These are phyloP conservation scores for Xylaria castorea DNA, from an alignment of 495 filamentous ascomycete species.

Conservation along the genomic window DNA sequence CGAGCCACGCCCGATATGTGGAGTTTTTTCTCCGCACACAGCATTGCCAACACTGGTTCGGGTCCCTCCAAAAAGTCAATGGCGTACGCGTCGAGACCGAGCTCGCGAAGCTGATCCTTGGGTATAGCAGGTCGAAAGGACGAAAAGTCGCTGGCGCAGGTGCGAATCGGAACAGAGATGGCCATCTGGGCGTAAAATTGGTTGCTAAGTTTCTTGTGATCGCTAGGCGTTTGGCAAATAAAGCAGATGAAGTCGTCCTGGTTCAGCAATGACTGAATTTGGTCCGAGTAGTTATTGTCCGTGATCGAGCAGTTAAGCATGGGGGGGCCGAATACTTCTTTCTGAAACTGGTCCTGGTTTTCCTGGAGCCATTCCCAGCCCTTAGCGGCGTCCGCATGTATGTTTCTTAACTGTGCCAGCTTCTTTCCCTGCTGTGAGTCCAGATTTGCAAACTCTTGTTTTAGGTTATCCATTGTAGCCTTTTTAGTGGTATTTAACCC, in stretches of 20 bases:
- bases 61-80: slow-evolving; percentile 80
- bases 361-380: slow-evolving; percentile 83
- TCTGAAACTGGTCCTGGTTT: slow-evolving; percentile 74
- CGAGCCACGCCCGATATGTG: slow-evolving; percentile 70
- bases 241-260: slow-evolving; percentile 71
- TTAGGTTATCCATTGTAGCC: slow-evolving; percentile 36
- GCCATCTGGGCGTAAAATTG: slow-evolving; percentile 60
- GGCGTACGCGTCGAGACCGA: slow-evolving; percentile 82
- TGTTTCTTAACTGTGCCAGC: slow-evolving; percentile 62
- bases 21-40: slow-evolving; percentile 72
- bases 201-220: slow-evolving; percentile 73
- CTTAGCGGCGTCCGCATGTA: slow-evolving; percentile 65
- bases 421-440: slow-evolving; percentile 81
- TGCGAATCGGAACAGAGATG: slow-evolving; percentile 71
- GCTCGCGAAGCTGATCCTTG: slow-evolving; percentile 54
- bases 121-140: slow-evolving; percentile 64
- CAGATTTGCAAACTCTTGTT: slow-evolving; percentile 63
- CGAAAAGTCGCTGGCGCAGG: slow-evolving; percentile 53
- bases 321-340: slow-evolving; percentile 84
- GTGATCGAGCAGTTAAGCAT: slow-evolving; percentile 82
- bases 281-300: slow-evolving; percentile 72
- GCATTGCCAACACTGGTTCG: slow-evolving; percentile 83
- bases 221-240: slow-evolving; percentile 73
- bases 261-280: slow-evolving; percentile 75
- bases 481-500: slow-evolving; percentile 34